Percentiles rank a stretch among this genome's conserved stretches.
phyloP scores from a whole-genome alignment of 148 eudicot genomes.

The Rhododendron simsii region DNA sequence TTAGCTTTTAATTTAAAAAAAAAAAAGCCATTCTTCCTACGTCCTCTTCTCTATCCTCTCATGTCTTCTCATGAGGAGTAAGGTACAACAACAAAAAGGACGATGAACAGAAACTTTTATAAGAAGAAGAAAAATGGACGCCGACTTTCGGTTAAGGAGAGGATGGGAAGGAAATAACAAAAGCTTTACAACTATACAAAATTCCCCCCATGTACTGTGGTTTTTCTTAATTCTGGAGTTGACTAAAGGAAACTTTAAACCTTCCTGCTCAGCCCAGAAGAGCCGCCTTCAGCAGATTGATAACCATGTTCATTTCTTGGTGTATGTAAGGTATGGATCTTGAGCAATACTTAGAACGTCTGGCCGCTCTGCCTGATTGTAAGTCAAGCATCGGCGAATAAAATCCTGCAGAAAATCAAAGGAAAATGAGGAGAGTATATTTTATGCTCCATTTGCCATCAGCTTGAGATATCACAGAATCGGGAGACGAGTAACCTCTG shows the following conservation, averaged over 20 bases:
- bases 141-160: conserved; percentile 2
- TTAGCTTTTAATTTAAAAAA: background rate
- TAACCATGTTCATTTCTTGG: conserved; percentile 48
- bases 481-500: background rate
- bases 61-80: background rate
- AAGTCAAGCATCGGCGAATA: conserved; percentile 82
- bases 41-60: background rate
- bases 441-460: background rate
- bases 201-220: conserved; percentile 7
- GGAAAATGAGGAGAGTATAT: background rate
- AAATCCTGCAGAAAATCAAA: conserved; percentile 54
- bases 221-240: background rate
- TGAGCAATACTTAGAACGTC: conserved; percentile 78
- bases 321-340: conserved; percentile 72
- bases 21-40: background rate
- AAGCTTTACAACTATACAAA: conserved; percentile 39
- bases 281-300: background rate
- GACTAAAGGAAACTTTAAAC: background rate
- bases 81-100: background rate
- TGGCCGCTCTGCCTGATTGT: conserved; percentile 88
- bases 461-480: background rate
- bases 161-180: conserved; percentile 10
- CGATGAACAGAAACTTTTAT: background rate
- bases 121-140: background rate
- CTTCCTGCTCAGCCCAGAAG: background rate